A percentile compares a stretch with the other conserved stretches of the same genome.
Evolutionary conservation across 768 basidiomycete genomes (phyloP).

Genomic region (Suillus paluster): DNA sequence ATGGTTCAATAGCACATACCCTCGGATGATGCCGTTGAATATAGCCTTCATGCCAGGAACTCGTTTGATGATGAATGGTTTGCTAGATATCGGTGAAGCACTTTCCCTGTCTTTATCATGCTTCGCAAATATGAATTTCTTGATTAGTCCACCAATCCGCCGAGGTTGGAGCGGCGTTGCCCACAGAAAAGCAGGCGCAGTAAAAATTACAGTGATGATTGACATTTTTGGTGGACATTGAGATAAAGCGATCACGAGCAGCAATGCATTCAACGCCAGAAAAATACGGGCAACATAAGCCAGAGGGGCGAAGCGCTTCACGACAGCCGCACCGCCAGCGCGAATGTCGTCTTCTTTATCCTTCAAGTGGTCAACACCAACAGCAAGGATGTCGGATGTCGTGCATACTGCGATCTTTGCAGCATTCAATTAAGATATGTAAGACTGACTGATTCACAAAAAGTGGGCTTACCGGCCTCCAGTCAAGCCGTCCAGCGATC

Average conservation of each 20-base stretch:
- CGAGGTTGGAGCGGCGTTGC: not conserved
- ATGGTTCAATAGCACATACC: not conserved
- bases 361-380: not conserved
- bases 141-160: not conserved
- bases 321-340: not conserved
- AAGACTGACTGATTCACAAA: too few species aligned
- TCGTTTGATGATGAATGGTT: slow-evolving; percentile 1
- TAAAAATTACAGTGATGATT: not conserved
- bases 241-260: not conserved
- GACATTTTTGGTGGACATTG: not conserved
- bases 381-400: not conserved
- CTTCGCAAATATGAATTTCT: not conserved
- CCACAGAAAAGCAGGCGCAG: not conserved
- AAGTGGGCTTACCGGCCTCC: slow-evolving; percentile 1
- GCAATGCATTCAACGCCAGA: not conserved
- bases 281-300: not conserved
- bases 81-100: not conserved
- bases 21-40: not conserved
- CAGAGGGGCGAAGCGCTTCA: not conserved
- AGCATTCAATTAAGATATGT: too few species aligned
- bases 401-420: not conserved
- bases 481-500: not conserved
- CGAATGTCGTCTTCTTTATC: not conserved
- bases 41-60: slow-evolving; percentile 2
- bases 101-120: not conserved